Evolutionary conservation across 208 protist genomes (phyloP), one percentile per base, ranked within the genome.

Genomic region (Endotrypanum monterogeii): DNA sequence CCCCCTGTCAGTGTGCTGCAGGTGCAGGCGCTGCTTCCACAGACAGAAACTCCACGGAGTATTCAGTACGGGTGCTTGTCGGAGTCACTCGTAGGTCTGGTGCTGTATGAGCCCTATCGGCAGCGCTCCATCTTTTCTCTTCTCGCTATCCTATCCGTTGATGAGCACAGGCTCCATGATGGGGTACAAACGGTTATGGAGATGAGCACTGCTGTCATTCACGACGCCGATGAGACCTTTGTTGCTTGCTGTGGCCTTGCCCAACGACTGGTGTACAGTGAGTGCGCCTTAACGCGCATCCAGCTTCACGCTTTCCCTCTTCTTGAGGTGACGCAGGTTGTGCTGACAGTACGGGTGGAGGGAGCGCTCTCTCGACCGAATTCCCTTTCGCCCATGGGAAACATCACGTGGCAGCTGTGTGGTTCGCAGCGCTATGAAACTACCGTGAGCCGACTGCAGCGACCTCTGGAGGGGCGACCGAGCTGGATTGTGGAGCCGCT

Each of bases 181-280:
- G 66, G 46, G 56, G 66, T 77, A 52, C 71, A 54, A 1, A 66
- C 82, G 66, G 57, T 91, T 44, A 74, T 89, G 48, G 87, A 89
- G 71, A 73, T 78, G 57, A 70, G 54, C 30, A 85, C 76, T 7
- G 12, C 55, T 12, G 14, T 52, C 6, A 67, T 85, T 8, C 63
- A 78, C 37, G 83, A 87, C 50, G 75, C 80, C 2, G 78, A 81
- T 67, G 70, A 39, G 16, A 66, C 75, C 5, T 78, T 89, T 18
- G 58, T 80, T 16, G 35, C 63, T 5, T 37, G 66, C 68, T 91
- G 87, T 67, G 82, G 84, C 3, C 32, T 88, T 30, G 74, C 80
- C 3, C 78, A 83, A 50, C 81, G 84, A 0, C 60, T 85, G 3
- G 55, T 69, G 56, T 89, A 88, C 63, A 82, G 63, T 0, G 51